Percentiles rank a stretch among this genome's conserved stretches.
These are phyloP conservation scores for Tulasnella sp. DNA, from an alignment of 768 basidiomycete species.

Conservation along the genomic window DNA sequence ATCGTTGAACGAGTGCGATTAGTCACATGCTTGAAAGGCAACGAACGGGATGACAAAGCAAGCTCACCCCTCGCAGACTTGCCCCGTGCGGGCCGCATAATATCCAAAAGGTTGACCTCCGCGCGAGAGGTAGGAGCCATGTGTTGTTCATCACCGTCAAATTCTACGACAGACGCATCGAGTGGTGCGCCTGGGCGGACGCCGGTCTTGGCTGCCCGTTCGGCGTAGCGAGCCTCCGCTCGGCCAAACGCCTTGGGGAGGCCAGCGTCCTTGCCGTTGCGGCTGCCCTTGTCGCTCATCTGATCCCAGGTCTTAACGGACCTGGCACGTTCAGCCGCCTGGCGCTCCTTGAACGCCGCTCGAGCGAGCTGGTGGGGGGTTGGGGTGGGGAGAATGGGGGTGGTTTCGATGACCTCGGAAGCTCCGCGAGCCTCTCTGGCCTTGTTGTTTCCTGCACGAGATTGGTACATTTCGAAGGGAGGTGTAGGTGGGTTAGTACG, in stretches of 20 bases:
- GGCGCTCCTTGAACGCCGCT: constrained; percentile 8
- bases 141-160: background rate
- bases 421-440: background rate
- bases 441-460: background rate
- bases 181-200: background rate
- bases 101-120: constrained; percentile 2
- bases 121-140: background rate
- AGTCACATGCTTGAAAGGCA: background rate
- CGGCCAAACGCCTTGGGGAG: background rate
- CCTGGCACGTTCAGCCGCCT: constrained; percentile 10
- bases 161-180: background rate
- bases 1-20: background rate
- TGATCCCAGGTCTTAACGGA: background rate
- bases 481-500: background rate
- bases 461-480: background rate
- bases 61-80: background rate
- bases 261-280: background rate
- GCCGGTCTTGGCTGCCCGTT: background rate
- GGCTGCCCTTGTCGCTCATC: background rate
- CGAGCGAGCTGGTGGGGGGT: constrained; percentile 12
- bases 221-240: background rate
- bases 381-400: background rate
- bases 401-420: background rate
- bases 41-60: background rate
- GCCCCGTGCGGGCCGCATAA: background rate